Conservation (phyloP, 208 protist species). For the Acanthamoeba rhysodes region DNA sequence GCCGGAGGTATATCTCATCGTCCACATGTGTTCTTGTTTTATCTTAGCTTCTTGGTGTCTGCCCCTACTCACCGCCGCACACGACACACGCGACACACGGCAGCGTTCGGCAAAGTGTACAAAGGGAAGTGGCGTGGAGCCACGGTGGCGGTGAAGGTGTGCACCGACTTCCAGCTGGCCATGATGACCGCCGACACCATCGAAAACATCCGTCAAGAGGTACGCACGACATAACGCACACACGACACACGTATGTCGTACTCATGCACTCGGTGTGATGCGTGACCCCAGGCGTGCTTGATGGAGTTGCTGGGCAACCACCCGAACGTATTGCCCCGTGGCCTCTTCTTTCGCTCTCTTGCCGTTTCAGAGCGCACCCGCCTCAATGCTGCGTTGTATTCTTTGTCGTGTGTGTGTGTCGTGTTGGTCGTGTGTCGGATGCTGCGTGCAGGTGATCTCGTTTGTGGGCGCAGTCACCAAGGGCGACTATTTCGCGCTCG, state of each 20-base stretch:
- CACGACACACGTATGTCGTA: neutral
- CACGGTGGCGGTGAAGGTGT: slow-evolving; percentile 59
- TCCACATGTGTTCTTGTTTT: too few species aligned
- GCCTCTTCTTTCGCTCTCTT: too few species aligned
- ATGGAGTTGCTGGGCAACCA: slow-evolving; percentile 71
- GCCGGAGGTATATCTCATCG: slow-evolving; percentile 2
- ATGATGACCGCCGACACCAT: slow-evolving; percentile 60
- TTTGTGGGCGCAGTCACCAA: slow-evolving; percentile 64
- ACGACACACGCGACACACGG: neutral
- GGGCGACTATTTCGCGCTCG: slow-evolving; percentile 62
- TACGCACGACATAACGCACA: neutral
- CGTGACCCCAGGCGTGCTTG: neutral
- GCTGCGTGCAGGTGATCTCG: neutral
- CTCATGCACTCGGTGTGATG: neutral
- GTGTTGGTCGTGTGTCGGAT: too few species aligned
- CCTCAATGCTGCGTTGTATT: too few species aligned
- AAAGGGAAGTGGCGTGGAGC: slow-evolving; percentile 65
- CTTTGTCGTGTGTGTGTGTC: too few species aligned
- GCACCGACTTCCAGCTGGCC: slow-evolving; percentile 66
- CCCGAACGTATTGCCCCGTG: neutral
- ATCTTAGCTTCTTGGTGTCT: neutral
- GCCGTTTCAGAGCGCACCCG: too few species aligned
- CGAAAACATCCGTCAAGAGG: slow-evolving; percentile 56
- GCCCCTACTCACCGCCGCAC: neutral
- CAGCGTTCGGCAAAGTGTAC: slow-evolving; percentile 71